phyloP scores from a whole-genome alignment of 805 yeast species.

The Cyberlindnera nakhonratchasimensis region DNA sequence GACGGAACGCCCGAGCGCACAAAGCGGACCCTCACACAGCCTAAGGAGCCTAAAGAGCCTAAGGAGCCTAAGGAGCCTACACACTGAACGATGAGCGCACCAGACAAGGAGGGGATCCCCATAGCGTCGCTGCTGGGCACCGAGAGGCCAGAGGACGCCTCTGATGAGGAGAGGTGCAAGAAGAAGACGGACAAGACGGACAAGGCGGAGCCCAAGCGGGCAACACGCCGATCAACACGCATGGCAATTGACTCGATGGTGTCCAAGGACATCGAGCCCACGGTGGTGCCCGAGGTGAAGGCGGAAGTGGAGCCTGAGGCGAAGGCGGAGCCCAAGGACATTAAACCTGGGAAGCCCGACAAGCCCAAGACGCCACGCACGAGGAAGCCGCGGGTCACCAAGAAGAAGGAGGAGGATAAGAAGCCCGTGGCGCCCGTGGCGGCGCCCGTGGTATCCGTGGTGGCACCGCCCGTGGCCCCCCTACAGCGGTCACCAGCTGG shows the following conservation, averaged over 20 bases:
- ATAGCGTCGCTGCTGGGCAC: constrained; percentile 15
- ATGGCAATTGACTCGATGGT: constrained; percentile 12
- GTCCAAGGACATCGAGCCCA: constrained; percentile 2
- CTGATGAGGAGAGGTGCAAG: too few species aligned
- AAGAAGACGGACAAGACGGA: not conserved
- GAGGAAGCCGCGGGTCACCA: constrained; percentile 3
- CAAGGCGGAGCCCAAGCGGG: constrained; percentile 5
- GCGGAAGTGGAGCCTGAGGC: constrained; percentile 1
- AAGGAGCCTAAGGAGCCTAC: too few species aligned
- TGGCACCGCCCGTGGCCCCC: too few species aligned
- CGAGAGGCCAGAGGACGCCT: too few species aligned
- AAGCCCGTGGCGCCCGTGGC: not conserved
- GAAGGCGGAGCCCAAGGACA: not conserved
- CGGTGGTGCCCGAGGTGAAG: constrained; percentile 1
- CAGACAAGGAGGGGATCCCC: constrained; percentile 7
- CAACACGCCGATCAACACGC: constrained; percentile 9
- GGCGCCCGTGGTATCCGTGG: not conserved
- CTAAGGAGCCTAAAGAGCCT: too few species aligned
- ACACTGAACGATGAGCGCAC: too few species aligned
- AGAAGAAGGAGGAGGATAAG: constrained; percentile 3
- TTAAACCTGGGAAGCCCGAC: too few species aligned
- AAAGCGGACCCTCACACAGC: too few species aligned
- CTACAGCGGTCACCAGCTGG: constrained; percentile 3
- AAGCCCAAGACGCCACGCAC: not conserved
- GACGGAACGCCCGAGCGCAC: too few species aligned